Percentiles rank a stretch among this genome's conserved stretches.
Conservation (phyloP, 2,329 filamentous ascomycete genomes). For the Aspergillus hortae region DNA sequence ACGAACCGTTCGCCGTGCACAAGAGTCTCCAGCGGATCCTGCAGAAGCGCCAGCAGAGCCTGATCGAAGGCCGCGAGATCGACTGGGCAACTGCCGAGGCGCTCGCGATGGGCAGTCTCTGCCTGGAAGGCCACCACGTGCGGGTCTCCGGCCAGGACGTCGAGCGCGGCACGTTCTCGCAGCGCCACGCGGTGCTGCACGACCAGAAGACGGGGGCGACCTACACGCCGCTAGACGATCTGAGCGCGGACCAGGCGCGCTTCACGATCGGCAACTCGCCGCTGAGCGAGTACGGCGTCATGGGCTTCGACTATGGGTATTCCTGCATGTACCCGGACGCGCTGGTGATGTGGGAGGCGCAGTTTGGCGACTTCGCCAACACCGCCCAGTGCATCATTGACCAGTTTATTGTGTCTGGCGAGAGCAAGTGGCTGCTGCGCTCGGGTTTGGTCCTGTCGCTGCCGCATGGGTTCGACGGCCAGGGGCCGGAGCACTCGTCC, state of each 20-base stretch:
- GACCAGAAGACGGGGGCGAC: constrained; percentile 93
- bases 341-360: constrained; percentile 98
- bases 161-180: constrained; percentile 98
- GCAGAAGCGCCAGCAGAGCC: constrained; percentile 80
- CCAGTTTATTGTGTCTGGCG: constrained; percentile 83
- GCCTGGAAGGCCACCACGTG: constrained; percentile 91
- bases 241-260: constrained; percentile 86
- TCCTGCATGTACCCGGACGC: constrained; percentile 94
- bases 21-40: constrained; percentile 97
- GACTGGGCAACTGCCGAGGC: constrained; percentile 98
- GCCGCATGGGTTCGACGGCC: constrained; percentile 3
- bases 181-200: constrained; percentile 94
- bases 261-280: constrained; percentile 98
- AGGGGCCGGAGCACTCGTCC: constrained; percentile 5
- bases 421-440: constrained; percentile 2
- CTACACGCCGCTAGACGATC: constrained; percentile 85
- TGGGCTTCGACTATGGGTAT: constrained; percentile 98
- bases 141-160: constrained; percentile 98
- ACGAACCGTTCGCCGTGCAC: constrained; percentile 77
- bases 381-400: constrained; percentile 98
- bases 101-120: constrained; percentile 86
- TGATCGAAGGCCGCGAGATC: constrained; percentile 87
- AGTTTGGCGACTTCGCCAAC: constrained; percentile 99
- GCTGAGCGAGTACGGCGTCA: constrained; percentile 66
- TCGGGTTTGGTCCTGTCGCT: constrained; percentile 1